These are phyloP conservation scores for Mucor lusitanicus DNA, from an alignment of 371 early-diverging fungal genomes.

Conservation along the genomic window DNA sequence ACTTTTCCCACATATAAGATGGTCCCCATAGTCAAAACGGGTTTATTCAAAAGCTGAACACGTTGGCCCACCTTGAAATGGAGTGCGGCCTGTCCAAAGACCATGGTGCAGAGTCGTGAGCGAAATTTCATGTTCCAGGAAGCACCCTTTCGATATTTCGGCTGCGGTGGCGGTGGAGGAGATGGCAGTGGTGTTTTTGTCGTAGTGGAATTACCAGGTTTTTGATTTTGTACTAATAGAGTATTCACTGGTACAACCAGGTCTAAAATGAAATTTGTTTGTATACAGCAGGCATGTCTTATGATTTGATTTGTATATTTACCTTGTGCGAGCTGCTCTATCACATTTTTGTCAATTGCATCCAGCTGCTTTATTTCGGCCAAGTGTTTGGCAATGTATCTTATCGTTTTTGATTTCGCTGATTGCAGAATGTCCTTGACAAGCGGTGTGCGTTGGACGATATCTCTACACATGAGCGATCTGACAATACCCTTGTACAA, in stretches of 20 bases:
- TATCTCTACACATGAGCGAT: slow-evolving; percentile 32
- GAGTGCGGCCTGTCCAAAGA: slow-evolving; percentile 14
- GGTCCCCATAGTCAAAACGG: slow-evolving; percentile 33
- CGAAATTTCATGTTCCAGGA: slow-evolving; percentile 10
- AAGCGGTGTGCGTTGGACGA: slow-evolving; percentile 17
- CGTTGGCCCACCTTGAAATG: slow-evolving; percentile 26
- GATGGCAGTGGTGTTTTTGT: neutral
- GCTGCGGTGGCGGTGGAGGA: neutral
- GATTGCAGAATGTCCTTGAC: slow-evolving; percentile 26
- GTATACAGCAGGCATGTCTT: neutral
- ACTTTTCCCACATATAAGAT: slow-evolving; percentile 24
- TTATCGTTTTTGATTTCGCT: slow-evolving; percentile 18
- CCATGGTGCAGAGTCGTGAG: slow-evolving; percentile 5
- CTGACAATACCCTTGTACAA: slow-evolving; percentile 36
- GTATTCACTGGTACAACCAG: slow-evolving; percentile 6
- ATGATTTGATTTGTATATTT: neutral
- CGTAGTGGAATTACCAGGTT: slow-evolving; percentile 1
- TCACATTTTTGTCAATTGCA: slow-evolving; percentile 22
- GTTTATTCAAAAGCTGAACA: slow-evolving; percentile 25
- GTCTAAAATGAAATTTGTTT: slow-evolving; percentile 11
- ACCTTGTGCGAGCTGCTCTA: slow-evolving; percentile 32
- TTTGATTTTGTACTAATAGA: slow-evolving; percentile 2
- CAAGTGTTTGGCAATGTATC: slow-evolving; percentile 23
- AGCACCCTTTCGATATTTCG: neutral
- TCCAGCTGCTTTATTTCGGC: slow-evolving; percentile 20